Conservation (phyloP, 192 early-diverging fungal species). For the Bifiguratus adelaidae region DNA sequence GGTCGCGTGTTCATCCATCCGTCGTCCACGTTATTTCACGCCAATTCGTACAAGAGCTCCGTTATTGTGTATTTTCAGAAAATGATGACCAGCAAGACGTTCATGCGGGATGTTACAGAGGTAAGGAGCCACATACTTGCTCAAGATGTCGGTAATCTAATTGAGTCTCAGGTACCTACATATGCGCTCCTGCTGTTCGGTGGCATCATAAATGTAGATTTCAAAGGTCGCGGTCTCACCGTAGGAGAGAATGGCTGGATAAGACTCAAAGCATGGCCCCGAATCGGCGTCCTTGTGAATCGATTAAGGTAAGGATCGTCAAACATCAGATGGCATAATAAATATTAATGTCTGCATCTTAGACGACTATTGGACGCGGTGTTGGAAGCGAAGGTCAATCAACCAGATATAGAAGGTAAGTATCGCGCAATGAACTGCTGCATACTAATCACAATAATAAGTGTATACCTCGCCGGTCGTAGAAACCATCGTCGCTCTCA, state of each 20-base stretch:
- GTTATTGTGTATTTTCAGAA: slow-evolving; percentile 63
- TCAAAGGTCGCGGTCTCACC: slow-evolving; percentile 47
- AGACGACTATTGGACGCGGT: slow-evolving; percentile 50
- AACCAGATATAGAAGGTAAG: slow-evolving; percentile 43
- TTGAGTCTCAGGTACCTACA: slow-evolving; percentile 40
- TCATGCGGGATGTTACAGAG: slow-evolving; percentile 51
- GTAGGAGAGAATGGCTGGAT: slow-evolving; percentile 45
- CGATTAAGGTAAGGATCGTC: slow-evolving; percentile 36
- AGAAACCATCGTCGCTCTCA: slow-evolving; percentile 9
- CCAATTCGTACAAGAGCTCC: slow-evolving; percentile 43
- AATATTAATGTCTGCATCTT: not conserved
- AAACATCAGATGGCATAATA: not conserved
- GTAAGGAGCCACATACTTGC: not conserved
- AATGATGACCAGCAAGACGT: slow-evolving; percentile 56
- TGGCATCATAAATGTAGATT: slow-evolving; percentile 61
- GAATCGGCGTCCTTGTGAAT: slow-evolving; percentile 64
- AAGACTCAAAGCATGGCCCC: slow-evolving; percentile 61
- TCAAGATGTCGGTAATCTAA: slow-evolving; percentile 13
- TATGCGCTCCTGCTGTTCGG: slow-evolving; percentile 80
- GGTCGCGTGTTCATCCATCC: slow-evolving; percentile 79
- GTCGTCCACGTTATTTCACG: slow-evolving; percentile 58
- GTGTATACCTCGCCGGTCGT: slow-evolving; percentile 9
- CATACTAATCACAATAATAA: not conserved
- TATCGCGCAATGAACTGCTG: not conserved
- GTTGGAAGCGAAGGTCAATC: slow-evolving; percentile 59